Base-by-base conservation (phyloP, 768 basidiomycete species). In the Boletellus ananiceps region DNA sequence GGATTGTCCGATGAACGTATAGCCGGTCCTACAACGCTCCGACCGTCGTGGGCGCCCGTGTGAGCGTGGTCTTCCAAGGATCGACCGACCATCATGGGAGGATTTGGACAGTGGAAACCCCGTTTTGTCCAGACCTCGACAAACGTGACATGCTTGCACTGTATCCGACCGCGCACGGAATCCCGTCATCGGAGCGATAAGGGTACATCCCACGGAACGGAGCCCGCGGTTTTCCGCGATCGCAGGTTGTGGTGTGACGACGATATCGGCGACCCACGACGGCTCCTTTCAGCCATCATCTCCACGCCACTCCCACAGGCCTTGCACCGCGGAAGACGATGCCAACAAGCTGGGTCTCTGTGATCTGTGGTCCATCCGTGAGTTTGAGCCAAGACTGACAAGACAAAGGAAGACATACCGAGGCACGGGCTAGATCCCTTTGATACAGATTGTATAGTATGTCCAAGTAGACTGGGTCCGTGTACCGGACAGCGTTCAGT, bases 171-270 rank as follows among this genome's bases (percentile, higher is more conserved):
- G 16, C 45, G 33, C 1, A 47, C 36, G 39, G 47, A n/a, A 7
- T 23, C 14, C 48, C 8, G 16, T 47, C 50, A 46, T 40, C 49
- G 46, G 46, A 33, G 43, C 35, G 44, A 40, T 16, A 18, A n/a
- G 19, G 35, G 27, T 29, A 8, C 40, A 39, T 55, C 50, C 44
- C 51, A 58, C 50, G 59, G 39, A 44, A 21, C 16, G 50, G 29
- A 34, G 13, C 35, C 50, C 31, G 39, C 44, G 36, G 52, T 46
- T 13, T 38, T 37, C 40, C 29, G 42, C 33, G 18, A 40, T 48
- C 19, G 5, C 11, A 18, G 39, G 27, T 29, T 41, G 29, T 19
- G 19, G 13, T 31, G 1, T 7, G 29, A 7, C 11, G 29, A 29
- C 8, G 11, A 42, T n/a, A 47, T 37, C 40, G 16, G 40, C 44